phyloP scores from a whole-genome alignment of 1,284 basidiomycete species.

The Rhizoctonia solani region DNA sequence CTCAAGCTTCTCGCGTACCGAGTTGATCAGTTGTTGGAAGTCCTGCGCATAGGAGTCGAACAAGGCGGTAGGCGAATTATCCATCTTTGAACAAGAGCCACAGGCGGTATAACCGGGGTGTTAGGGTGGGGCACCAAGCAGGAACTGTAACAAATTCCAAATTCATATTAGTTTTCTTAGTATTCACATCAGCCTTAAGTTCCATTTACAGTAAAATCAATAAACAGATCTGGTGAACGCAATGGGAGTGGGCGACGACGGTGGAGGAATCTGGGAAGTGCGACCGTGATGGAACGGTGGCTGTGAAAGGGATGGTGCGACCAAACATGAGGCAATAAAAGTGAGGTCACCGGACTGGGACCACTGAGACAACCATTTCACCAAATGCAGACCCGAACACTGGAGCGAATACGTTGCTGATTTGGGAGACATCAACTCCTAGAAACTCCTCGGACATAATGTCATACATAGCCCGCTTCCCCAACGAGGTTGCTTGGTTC shows the following conservation, averaged over 20 bases:
- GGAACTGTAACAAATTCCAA: background rate
- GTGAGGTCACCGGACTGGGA: too few species aligned
- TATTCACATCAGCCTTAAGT: background rate
- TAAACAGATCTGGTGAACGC: too few species aligned
- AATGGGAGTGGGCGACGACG: background rate
- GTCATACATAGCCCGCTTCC: too few species aligned
- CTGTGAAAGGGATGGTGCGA: background rate
- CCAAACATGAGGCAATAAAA: too few species aligned
- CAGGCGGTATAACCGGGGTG: too few species aligned
- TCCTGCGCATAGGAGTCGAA: conserved; percentile 84
- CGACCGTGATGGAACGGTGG: background rate
- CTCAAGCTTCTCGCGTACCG: conserved; percentile 70
- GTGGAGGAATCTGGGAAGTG: background rate
- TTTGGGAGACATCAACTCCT: too few species aligned
- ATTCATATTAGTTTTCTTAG: background rate
- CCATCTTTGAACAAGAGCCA: conserved; percentile 66
- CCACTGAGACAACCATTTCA: too few species aligned
- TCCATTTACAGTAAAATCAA: too few species aligned
- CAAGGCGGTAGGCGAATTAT: conserved; percentile 73
- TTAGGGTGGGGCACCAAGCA: background rate
- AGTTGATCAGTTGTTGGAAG: conserved; percentile 71
- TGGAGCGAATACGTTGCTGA: too few species aligned
- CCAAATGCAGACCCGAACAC: too few species aligned
- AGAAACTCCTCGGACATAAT: too few species aligned
- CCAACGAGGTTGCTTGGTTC: too few species aligned